Conservation (phyloP, 352 stramenopile species). For the Globisporangium nunn region DNA sequence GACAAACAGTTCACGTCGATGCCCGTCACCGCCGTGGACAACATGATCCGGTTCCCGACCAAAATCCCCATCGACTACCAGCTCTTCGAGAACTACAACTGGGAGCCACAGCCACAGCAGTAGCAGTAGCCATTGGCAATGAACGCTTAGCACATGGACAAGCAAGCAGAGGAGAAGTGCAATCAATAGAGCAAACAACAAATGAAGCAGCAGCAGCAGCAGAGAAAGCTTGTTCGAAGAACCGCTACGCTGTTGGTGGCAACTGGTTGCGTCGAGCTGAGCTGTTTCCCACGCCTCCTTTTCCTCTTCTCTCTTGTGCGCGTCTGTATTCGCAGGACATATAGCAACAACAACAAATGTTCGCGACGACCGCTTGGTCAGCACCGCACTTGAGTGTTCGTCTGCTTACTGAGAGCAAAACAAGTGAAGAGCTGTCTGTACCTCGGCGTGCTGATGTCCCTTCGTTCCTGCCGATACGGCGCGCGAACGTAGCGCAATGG, state of each 20-base stretch:
- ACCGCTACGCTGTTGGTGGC: not conserved
- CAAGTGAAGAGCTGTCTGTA: not conserved
- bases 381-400: too few relatives aligned
- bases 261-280: not conserved
- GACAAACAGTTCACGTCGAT: conserved; percentile 85
- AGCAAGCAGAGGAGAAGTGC: not conserved
- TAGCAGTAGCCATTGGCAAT: not conserved
- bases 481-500: too few relatives aligned
- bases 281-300: not conserved
- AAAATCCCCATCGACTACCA: conserved; percentile 79
- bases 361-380: not conserved
- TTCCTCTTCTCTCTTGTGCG: not conserved
- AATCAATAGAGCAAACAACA: not conserved
- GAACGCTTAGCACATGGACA: not conserved
- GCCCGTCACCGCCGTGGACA: conserved; percentile 53
- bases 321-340: not conserved
- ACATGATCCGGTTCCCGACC: conserved; percentile 69
- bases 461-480: not conserved
- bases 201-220: not conserved
- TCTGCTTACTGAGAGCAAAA: not conserved
- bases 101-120: conserved; percentile 35
- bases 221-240: conserved; percentile 2
- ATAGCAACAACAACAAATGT: not conserved
- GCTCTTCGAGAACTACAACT: conserved; percentile 86
- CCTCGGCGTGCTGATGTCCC: not conserved